phyloP scores from a whole-genome alignment of 2,329 filamentous ascomycete genomes.

The Sporothrix phasma region DNA sequence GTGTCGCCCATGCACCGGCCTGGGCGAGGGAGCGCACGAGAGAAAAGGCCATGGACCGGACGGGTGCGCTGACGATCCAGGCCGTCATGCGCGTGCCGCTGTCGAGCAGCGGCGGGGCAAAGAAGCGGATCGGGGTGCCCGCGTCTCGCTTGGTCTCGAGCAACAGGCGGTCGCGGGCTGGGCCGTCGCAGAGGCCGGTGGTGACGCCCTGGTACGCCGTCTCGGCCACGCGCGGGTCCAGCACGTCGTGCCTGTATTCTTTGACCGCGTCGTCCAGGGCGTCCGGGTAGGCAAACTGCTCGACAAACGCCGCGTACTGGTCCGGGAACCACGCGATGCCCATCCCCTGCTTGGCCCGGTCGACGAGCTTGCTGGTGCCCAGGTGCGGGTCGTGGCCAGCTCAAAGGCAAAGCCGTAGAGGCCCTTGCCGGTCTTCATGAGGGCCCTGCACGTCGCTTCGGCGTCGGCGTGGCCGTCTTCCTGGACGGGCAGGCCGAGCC shows the following conservation, averaged over 20 bases:
- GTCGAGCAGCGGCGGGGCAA: conserved; percentile 33
- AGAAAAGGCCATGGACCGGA: conserved; percentile 31
- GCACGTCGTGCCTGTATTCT: neutral
- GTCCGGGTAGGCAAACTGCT: conserved; percentile 18
- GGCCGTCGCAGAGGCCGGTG: neutral
- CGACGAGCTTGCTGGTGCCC: conserved; percentile 20
- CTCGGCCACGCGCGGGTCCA: conserved; percentile 26
- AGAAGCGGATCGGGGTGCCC: conserved; percentile 28
- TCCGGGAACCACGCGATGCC: conserved; percentile 14
- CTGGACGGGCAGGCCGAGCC: conserved; percentile 20
- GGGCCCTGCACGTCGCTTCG: neutral
- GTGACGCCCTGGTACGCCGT: conserved; percentile 22
- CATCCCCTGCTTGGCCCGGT: conserved; percentile 19
- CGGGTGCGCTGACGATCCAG: conserved; percentile 30
- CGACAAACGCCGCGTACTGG: conserved; percentile 23
- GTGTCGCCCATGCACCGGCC: conserved; percentile 5
- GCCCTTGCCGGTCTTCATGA: conserved; percentile 15
- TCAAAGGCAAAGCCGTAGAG: conserved; percentile 26
- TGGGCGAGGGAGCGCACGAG: conserved; percentile 20
- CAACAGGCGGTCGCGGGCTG: neutral
- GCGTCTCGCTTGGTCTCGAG: neutral
- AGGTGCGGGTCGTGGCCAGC: conserved; percentile 23
- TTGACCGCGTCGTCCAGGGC: neutral
- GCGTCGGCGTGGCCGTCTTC: neutral
- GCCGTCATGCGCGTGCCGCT: conserved; percentile 29